Percentiles rank a stretch among this genome's conserved stretches.
Evolutionary conservation across 495 filamentous ascomycete genomes (phyloP).

Genomic region (Umbilicaria muhlenbergii): DNA sequence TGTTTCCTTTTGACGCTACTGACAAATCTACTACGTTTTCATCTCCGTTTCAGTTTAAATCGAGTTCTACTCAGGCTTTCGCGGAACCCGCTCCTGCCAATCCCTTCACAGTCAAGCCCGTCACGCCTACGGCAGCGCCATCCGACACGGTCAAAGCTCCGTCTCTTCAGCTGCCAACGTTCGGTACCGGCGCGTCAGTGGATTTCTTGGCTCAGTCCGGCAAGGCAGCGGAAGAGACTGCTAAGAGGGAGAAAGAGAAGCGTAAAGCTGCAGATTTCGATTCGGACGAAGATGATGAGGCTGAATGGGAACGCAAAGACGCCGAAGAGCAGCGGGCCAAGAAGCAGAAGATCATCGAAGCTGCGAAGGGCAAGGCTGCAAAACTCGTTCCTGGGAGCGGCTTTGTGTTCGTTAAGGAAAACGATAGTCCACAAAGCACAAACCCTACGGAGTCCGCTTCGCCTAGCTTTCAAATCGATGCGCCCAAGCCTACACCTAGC

Average conservation of each 20-base stretch:
- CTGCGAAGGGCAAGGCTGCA: conserved; percentile 15
- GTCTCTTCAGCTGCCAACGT: conserved; percentile 10
- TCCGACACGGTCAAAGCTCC: conserved; percentile 1
- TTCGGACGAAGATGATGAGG: conserved; percentile 36
- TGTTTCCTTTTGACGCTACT: conserved; percentile 1
- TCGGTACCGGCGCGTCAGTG: conserved; percentile 4
- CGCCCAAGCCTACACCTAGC: conserved; percentile 4
- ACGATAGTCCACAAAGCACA: neutral
- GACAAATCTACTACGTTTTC: conserved; percentile 1
- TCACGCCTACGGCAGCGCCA: neutral
- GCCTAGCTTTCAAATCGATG: neutral
- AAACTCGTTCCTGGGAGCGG: conserved; percentile 29
- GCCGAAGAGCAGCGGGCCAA: conserved; percentile 31
- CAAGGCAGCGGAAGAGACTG: conserved; percentile 8
- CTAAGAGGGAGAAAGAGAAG: conserved; percentile 29
- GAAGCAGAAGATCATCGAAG: conserved; percentile 20
- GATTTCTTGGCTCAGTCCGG: conserved; percentile 19
- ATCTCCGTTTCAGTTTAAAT: neutral
- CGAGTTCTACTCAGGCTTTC: neutral
- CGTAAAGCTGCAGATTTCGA: conserved; percentile 41
- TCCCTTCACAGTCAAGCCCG: conserved; percentile 3
- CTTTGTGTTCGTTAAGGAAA: conserved; percentile 12
- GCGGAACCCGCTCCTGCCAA: conserved; percentile 5
- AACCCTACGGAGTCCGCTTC: no score
- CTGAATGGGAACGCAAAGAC: conserved; percentile 31